Conservation (phyloP, 805 yeast genomes). For the Isabelozyma pseudorhagii region DNA sequence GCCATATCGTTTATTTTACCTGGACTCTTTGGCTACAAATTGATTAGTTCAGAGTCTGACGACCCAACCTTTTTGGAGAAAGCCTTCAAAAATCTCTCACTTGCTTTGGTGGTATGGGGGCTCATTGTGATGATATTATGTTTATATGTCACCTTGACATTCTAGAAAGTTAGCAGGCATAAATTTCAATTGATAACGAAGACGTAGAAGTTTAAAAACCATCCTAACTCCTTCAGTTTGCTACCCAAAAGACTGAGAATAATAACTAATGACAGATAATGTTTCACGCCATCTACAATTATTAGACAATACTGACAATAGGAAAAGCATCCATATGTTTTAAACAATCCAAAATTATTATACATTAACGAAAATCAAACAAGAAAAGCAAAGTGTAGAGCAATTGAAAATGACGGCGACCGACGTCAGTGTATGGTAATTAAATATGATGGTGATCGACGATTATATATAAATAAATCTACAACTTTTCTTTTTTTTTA, state of each 20-base stretch:
- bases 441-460: too few species aligned
- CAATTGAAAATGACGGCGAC: too few species aligned
- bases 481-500: neutral
- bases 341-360: neutral
- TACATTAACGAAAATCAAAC: neutral
- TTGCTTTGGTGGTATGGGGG: constrained; percentile 67
- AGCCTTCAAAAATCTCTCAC: constrained; percentile 44
- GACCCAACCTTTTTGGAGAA: constrained; percentile 23
- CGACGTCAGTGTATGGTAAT: neutral
- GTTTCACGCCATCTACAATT: too few species aligned
- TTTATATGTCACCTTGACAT: constrained; percentile 16
- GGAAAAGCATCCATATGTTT: neutral
- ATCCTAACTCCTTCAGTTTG: too few species aligned
- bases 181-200: neutral
- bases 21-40: constrained; percentile 77
- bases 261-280: too few species aligned
- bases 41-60: constrained; percentile 50
- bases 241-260: too few species aligned
- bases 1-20: constrained; percentile 89
- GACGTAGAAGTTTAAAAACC: too few species aligned
- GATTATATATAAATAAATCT: neutral
- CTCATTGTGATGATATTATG: constrained; percentile 68
- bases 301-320: too few species aligned
- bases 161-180: neutral
- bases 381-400: neutral